Evolutionary conservation across 2,329 filamentous ascomycete species (phyloP).

Genomic region (Claviceps spartinae): DNA sequence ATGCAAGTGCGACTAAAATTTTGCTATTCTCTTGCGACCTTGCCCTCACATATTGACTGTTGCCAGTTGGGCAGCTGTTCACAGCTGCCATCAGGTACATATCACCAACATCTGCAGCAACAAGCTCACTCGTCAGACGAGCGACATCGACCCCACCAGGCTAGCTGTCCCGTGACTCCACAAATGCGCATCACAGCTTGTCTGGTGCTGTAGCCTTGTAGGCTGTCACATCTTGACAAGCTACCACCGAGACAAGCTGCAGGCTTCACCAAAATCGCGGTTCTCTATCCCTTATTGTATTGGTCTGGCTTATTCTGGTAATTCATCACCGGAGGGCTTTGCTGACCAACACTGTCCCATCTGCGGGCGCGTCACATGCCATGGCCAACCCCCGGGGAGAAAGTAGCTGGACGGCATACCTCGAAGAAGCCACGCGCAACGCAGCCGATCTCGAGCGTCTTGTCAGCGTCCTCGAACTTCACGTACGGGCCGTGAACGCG

Average conservation of each 20-base stretch:
- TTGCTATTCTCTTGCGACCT: too few species aligned
- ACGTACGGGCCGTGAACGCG: conserved; percentile 53
- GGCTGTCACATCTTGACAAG: neutral
- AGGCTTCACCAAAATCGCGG: neutral
- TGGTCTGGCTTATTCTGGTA: neutral
- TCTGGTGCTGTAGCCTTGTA: too few species aligned
- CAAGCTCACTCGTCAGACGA: too few species aligned
- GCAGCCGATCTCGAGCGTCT: conserved; percentile 51
- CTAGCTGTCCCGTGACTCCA: too few species aligned
- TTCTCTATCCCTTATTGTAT: neutral
- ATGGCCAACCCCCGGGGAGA: conserved; percentile 55
- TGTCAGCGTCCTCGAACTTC: conserved; percentile 57
- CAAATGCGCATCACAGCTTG: neutral
- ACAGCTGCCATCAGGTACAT: too few species aligned
- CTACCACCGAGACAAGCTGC: neutral
- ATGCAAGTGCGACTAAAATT: too few species aligned
- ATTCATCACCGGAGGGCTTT: neutral
- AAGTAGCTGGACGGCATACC: conserved; percentile 62
- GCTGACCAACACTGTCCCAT: neutral
- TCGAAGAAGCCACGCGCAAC: conserved; percentile 55
- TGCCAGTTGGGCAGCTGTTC: too few species aligned
- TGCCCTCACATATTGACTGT: too few species aligned
- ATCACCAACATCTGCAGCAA: too few species aligned
- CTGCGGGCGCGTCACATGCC: conserved; percentile 11
- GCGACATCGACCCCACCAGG: too few species aligned